Evolutionary conservation across 2,329 filamentous ascomycete genomes (phyloP), one percentile per base, ranked within the genome.

Genomic region (Talaromyces sp.): DNA sequence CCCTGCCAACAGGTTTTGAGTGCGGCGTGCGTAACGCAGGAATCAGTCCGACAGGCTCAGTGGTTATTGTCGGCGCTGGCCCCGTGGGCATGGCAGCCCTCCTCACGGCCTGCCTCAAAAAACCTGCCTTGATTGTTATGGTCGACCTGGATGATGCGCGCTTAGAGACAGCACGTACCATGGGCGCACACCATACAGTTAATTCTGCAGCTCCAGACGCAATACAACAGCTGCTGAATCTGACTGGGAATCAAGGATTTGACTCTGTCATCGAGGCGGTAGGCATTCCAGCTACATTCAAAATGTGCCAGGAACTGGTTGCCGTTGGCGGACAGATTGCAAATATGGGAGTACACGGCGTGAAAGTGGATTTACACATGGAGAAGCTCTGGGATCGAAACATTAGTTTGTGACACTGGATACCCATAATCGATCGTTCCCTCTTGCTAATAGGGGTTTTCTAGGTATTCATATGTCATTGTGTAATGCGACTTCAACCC

Each of bases 201-300:
- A 73, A 79, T 61, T 73, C 76, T 17, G 64, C 63, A 2, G 60
- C 70, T 5, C 63, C 65, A 0, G 70, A 75, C n/a, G 69, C 73
- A 0, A 68, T 73, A 4, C 69, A 75, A 9, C 62, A 64, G 2
- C 70, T 82, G 2, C 73, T 72, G 63, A 67, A 67, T 0, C 61
- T 82, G 53, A 82, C 80, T 0, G 76, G 77, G n/a, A 78, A 76
- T 1, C 73, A 77, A 54, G 82, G 81, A 0, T 83, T 80, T 61
- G 81, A 85, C 59, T 73, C 79, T 0, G 81, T 85, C 1, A 81
- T 84, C 52, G 82, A 84, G 66, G 81, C 80, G 0, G 83, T 84
- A 1, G 82, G 82, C 1, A 71, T 81, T 8, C 79, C 80, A 0
- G 73, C 73, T 0, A 83, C 79, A 0, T 83, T 84, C 64, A 73